Evolutionary conservation across 2,329 filamentous ascomycete species (phyloP).

Genomic region (Alternaria tenuissima): DNA sequence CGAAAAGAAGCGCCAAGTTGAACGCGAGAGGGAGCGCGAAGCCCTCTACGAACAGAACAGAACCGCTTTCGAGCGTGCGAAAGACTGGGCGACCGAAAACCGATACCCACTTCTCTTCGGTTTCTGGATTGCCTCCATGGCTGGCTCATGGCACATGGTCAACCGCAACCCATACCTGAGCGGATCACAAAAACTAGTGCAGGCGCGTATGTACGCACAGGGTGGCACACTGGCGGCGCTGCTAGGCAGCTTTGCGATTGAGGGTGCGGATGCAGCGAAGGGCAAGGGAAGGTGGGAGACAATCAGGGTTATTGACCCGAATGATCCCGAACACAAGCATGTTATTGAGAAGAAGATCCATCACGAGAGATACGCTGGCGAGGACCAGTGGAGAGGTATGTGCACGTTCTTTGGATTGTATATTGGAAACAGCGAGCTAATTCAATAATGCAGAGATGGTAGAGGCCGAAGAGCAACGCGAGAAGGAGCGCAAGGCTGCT

Average conservation of each 20-base stretch:
- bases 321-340: slow-evolving; percentile 83
- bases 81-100: slow-evolving; percentile 79
- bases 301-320: slow-evolving; percentile 78
- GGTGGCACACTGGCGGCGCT: slow-evolving; percentile 85
- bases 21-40: slow-evolving; percentile 47
- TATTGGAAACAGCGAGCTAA: slow-evolving; percentile 22
- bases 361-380: slow-evolving; percentile 84
- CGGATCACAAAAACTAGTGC: slow-evolving; percentile 85
- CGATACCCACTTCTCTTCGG: slow-evolving; percentile 86
- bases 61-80: slow-evolving; percentile 65
- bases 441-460: slow-evolving; percentile 73
- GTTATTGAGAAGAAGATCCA: slow-evolving; percentile 87
- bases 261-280: slow-evolving; percentile 78
- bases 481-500: slow-evolving; percentile 59
- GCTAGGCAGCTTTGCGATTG: slow-evolving; percentile 81
- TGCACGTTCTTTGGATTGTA: slow-evolving; percentile 18
- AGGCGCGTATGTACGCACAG: slow-evolving; percentile 94
- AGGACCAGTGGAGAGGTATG: slow-evolving; percentile 91
- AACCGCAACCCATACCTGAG: slow-evolving; percentile 78
- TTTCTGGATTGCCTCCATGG: slow-evolving; percentile 84
- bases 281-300: slow-evolving; percentile 85
- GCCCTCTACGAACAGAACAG: slow-evolving; percentile 62
- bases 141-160: slow-evolving; percentile 75
- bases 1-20: slow-evolving; percentile 42
- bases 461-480: slow-evolving; percentile 74